phyloP scores from a whole-genome alignment of 2,329 filamentous ascomycete genomes.

The Aspergillus latus region DNA sequence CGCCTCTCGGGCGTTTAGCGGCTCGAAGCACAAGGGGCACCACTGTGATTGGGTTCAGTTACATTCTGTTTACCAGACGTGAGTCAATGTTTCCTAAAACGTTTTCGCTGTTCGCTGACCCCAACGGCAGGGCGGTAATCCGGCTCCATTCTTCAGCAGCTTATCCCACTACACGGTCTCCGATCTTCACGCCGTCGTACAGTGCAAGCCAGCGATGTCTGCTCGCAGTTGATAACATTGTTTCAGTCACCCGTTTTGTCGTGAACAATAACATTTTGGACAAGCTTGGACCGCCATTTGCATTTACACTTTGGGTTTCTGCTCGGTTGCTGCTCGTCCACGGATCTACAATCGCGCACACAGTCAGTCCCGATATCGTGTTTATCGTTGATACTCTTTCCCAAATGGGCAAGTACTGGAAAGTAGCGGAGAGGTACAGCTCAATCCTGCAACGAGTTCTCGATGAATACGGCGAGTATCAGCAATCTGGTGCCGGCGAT shows the following conservation, averaged over 20 bases:
- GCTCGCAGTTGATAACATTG: constrained; percentile 78
- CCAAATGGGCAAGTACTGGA: constrained; percentile 81
- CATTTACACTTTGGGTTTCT: constrained; percentile 89
- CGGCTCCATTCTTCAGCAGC: constrained; percentile 88
- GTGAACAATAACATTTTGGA: constrained; percentile 70
- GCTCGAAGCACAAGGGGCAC: constrained; percentile 63
- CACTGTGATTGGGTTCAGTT: constrained; percentile 89
- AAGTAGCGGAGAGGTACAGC: constrained; percentile 79
- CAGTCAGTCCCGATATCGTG: constrained; percentile 73
- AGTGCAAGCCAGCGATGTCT: constrained; percentile 81
- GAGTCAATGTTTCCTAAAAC: constrained; percentile 32
- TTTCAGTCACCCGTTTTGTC: constrained; percentile 75
- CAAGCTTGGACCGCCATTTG: constrained; percentile 85
- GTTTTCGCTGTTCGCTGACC: background rate
- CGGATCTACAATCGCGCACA: constrained; percentile 83
- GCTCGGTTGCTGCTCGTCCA: constrained; percentile 85
- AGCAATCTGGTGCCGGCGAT: constrained; percentile 58
- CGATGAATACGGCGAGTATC: constrained; percentile 79
- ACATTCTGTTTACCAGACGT: constrained; percentile 85
- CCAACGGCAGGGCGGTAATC: constrained; percentile 66
- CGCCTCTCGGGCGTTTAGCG: constrained; percentile 73
- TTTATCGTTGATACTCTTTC: constrained; percentile 80
- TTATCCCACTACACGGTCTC: constrained; percentile 83
- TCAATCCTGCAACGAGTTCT: constrained; percentile 77
- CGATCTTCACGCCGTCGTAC: constrained; percentile 86